phyloP scores from a whole-genome alignment of 306 rosid genomes.

The Lupinus albus region DNA sequence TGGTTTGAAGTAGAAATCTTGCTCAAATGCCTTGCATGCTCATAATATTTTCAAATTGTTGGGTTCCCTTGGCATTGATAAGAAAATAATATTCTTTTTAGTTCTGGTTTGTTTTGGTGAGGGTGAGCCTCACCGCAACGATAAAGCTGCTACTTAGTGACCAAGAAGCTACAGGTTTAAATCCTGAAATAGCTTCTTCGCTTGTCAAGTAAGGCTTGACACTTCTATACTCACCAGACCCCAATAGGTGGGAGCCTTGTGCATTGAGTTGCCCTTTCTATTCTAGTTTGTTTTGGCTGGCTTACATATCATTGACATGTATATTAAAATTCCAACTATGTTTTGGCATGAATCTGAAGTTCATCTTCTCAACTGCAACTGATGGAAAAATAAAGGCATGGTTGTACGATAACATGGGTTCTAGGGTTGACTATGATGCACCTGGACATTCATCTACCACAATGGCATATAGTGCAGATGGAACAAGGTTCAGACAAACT shows the following conservation, averaged over 20 bases:
- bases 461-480: constrained; percentile 95
- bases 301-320: constrained; percentile 5
- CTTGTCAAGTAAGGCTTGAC: too few species aligned
- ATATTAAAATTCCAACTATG: constrained; percentile 29
- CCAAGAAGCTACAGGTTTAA: too few species aligned
- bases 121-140: too few species aligned
- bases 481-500: constrained; percentile 67
- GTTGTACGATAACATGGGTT: constrained; percentile 94
- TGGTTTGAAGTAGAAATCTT: constrained; percentile 28
- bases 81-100: constrained; percentile 15
- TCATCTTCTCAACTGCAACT: constrained; percentile 95
- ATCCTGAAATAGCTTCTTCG: too few species aligned
- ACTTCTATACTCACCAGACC: too few species aligned
- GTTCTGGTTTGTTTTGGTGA: constrained; percentile 23
- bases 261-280: too few species aligned
- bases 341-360: constrained; percentile 53
- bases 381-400: constrained; percentile 99
- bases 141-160: too few species aligned
- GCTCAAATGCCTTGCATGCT: constrained; percentile 11
- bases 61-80: constrained; percentile 19
- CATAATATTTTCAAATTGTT: constrained; percentile 23
- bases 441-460: constrained; percentile 97
- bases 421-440: constrained; percentile 98
- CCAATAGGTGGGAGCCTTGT: too few species aligned
- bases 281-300: constrained; percentile 20